Base-by-base conservation (phyloP, 768 basidiomycete species). In the Gloeostereum incarnatum region DNA sequence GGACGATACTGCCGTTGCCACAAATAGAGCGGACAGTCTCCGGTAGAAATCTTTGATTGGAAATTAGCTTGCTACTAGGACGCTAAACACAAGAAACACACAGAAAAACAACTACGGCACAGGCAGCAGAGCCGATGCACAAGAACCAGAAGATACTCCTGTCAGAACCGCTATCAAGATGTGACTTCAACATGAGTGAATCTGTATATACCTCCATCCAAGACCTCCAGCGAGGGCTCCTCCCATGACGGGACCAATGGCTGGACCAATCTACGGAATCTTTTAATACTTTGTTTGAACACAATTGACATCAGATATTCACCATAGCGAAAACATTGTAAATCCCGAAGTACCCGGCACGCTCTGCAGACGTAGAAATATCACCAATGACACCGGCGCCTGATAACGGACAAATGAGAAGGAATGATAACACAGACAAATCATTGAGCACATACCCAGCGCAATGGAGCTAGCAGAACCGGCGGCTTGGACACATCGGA, bases 391-490 rank as follows among this genome's bases (percentile, higher is more conserved):
- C 75, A 5, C 89, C 89, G 23, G 81, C 76, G 36, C 80, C 80
- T 76, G 25, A 26, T 20, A 10, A 17, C 7, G 11, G 51, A 37
- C 25, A 16, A n/a, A 16, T 27, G 3, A 32, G 25, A 19, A 25
- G 4, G 13, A 13, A 38, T 20, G 17, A 31, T 42, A 3, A 11
- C 6, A 11, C 19, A 22, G 5, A 9, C 26, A 4, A 10, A n/a
- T n/a, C n/a, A n/a, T n/a, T 18, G 7, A 4, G 20, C 14, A 49
- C 53, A 30, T 52, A 73, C 84, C 83, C 16, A 89, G 62, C 0
- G 84, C 84, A 43, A 87, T 66, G 1, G 82, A 84, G 39, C 83
- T 83, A 0, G 86, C 82, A 2, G 81, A 85, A 1, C 88, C 86
- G 3, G 77, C 69, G 1, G 83, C 79, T 62, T 91, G 88, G 2